phyloP scores from a whole-genome alignment of 2,329 filamentous ascomycete genomes.

The Penicillium sp. region DNA sequence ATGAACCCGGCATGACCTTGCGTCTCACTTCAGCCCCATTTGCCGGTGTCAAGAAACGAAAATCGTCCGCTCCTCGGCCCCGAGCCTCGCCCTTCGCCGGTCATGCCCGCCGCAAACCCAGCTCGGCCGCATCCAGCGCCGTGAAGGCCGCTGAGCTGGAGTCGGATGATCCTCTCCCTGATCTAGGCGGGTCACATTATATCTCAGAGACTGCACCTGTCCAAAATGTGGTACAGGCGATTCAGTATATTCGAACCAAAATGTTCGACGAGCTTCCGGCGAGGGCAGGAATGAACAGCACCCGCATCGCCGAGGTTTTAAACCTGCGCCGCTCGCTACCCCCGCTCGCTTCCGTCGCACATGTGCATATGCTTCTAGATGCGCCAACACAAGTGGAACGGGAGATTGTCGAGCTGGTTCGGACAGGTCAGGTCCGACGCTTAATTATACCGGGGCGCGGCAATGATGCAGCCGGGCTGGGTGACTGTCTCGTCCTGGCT shows the following conservation, averaged over 20 bases:
- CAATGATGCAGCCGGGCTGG: constrained; percentile 52
- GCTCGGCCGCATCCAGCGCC: constrained; percentile 22
- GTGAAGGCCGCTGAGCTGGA: constrained; percentile 25
- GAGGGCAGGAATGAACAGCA: constrained; percentile 58
- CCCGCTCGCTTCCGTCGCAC: constrained; percentile 56
- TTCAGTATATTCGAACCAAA: constrained; percentile 49
- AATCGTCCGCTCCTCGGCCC: constrained; percentile 24
- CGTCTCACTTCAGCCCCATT: constrained; percentile 47
- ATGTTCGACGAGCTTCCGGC: constrained; percentile 56
- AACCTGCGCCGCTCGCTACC: constrained; percentile 54
- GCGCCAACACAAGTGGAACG: constrained; percentile 57
- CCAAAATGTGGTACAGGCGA: constrained; percentile 50
- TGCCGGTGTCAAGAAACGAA: constrained; percentile 44
- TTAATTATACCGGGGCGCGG: constrained; percentile 56
- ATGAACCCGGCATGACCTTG: constrained; percentile 41
- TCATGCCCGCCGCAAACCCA: constrained; percentile 41
- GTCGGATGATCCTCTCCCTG: constrained; percentile 44
- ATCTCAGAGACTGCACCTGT: constrained; percentile 47
- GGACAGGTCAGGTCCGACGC: constrained; percentile 50
- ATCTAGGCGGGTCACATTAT: constrained; percentile 49
- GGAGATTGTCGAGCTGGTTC: constrained; percentile 53
- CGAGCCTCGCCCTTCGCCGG: constrained; percentile 41
- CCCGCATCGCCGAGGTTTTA: constrained; percentile 55
- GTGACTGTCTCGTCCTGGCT: constrained; percentile 55
- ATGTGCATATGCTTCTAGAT: constrained; percentile 55